Evolutionary conservation across 495 filamentous ascomycete genomes (phyloP).

Genomic region (Antarctomyces pellizariae): DNA sequence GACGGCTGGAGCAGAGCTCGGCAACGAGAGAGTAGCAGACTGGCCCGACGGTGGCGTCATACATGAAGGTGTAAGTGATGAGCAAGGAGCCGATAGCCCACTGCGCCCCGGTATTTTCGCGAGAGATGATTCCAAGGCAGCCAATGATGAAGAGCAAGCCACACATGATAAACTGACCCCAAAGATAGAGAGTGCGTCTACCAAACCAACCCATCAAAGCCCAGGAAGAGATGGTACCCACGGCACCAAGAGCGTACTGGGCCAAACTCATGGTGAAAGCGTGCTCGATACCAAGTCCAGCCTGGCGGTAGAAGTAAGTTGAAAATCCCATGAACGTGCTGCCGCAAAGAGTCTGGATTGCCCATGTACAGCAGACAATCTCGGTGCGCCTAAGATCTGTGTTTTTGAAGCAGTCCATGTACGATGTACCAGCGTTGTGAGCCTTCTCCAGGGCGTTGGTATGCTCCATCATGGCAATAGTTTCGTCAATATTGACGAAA

Average conservation of each 20-base stretch:
- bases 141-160: slow-evolving; percentile 16
- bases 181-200: slow-evolving; percentile 26
- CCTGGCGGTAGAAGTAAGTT: slow-evolving; percentile 44
- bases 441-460: slow-evolving; percentile 41
- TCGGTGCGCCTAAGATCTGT: slow-evolving; percentile 44
- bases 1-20: slow-evolving; percentile 28
- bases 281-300: slow-evolving; percentile 28
- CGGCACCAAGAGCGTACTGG: slow-evolving; percentile 23
- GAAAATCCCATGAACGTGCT: slow-evolving; percentile 46
- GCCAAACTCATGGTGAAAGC: slow-evolving; percentile 29
- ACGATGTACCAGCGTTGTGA: slow-evolving; percentile 29
- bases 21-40: slow-evolving; percentile 36
- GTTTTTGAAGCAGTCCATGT: slow-evolving; percentile 43
- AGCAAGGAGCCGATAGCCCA: slow-evolving; percentile 29
- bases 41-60: slow-evolving; percentile 33
- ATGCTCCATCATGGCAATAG: slow-evolving; percentile 47
- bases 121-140: slow-evolving; percentile 13
- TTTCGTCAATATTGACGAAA: slow-evolving; percentile 35
- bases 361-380: slow-evolving; percentile 42
- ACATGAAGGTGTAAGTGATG: slow-evolving; percentile 26
- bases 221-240: slow-evolving; percentile 29
- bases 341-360: slow-evolving; percentile 46
- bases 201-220: slow-evolving; percentile 24
- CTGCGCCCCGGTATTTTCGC: slow-evolving; percentile 8
- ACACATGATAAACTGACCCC: slow-evolving; percentile 21